Conservation (phyloP, 2,329 filamentous ascomycete species). For the Phaeosphaeria sp. region DNA sequence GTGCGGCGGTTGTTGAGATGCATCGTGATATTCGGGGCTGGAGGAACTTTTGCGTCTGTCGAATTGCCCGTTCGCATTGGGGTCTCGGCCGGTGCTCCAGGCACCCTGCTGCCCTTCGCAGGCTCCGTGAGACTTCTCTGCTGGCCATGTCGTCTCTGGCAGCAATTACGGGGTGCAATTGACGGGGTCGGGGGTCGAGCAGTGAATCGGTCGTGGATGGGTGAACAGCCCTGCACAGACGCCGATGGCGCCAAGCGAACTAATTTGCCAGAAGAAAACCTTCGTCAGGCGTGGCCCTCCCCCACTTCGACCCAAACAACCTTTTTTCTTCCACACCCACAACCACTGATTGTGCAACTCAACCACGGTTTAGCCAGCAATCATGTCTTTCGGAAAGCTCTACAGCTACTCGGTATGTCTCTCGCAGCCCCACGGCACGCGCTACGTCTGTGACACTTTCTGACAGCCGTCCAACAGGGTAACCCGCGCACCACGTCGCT, state of each 20-base stretch:
- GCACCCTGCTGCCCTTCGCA: constrained; percentile 35
- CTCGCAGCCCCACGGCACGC: constrained; percentile 2
- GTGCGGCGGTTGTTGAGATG: constrained; percentile 41
- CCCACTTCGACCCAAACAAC: constrained; percentile 34
- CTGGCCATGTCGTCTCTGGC: constrained; percentile 35
- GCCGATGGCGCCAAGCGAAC: constrained; percentile 24
- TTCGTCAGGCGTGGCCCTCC: constrained; percentile 20
- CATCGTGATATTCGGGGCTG: constrained; percentile 31
- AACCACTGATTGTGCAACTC: constrained; percentile 39
- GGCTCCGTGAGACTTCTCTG: constrained; percentile 38
- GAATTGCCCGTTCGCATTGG: constrained; percentile 31
- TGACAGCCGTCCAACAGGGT: constrained; percentile 61
- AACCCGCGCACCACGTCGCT: constrained; percentile 91
- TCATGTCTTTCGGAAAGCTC: constrained; percentile 97
- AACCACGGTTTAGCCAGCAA: constrained; percentile 51
- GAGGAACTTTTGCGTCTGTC: constrained; percentile 24
- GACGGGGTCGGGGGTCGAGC: constrained; percentile 2
- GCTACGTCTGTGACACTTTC: constrained; percentile 10
- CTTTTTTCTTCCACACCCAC: constrained; percentile 32
- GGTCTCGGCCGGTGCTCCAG: constrained; percentile 26
- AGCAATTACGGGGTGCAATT: constrained; percentile 8
- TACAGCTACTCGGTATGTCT: constrained; percentile 74
- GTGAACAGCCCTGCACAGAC: constrained; percentile 12
- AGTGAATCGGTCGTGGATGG: constrained; percentile 12
- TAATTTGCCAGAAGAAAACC: constrained; percentile 36